A percentile compares a stretch with the other conserved stretches of the same genome.
phyloP scores from a whole-genome alignment of 352 stramenopile species.

The Phytophthora crassamura region DNA sequence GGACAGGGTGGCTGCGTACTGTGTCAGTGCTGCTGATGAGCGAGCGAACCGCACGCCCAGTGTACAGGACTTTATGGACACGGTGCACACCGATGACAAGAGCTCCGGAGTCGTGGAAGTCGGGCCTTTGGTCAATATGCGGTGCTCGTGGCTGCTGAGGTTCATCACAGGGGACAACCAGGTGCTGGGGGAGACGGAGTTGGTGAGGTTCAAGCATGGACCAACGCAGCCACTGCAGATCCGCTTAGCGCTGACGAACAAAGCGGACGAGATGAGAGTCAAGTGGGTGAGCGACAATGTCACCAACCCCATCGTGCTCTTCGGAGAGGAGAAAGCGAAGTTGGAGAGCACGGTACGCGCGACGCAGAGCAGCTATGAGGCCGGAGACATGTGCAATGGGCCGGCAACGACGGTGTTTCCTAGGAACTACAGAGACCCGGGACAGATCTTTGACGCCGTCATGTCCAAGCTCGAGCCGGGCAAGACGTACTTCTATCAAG shows the following conservation, averaged over 20 bases:
- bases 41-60: conserved; percentile 15
- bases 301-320: conserved; percentile 45
- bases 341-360: conserved; percentile 19
- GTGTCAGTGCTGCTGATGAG: conserved; percentile 36
- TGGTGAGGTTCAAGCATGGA: conserved; percentile 45
- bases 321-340: conserved; percentile 32
- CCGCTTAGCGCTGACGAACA: conserved; percentile 45
- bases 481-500: conserved; percentile 46
- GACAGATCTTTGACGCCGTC: conserved; percentile 52
- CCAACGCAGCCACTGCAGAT: conserved; percentile 51
- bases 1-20: conserved; percentile 41
- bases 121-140: conserved; percentile 56
- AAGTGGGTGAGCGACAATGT: conserved; percentile 60
- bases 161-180: conserved; percentile 40
- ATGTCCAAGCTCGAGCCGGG: conserved; percentile 42
- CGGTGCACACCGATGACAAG: conserved; percentile 27
- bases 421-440: conserved; percentile 38
- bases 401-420: conserved; percentile 28
- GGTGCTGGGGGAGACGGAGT: conserved; percentile 37
- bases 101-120: conserved; percentile 34
- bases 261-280: conserved; percentile 52
- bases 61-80: conserved; percentile 36
- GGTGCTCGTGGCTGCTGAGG: conserved; percentile 52
- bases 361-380: conserved; percentile 38
- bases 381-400: conserved; percentile 41